Evolutionary conservation across 2,329 filamentous ascomycete genomes (phyloP).

Genomic region (Bipolaris victoriae): DNA sequence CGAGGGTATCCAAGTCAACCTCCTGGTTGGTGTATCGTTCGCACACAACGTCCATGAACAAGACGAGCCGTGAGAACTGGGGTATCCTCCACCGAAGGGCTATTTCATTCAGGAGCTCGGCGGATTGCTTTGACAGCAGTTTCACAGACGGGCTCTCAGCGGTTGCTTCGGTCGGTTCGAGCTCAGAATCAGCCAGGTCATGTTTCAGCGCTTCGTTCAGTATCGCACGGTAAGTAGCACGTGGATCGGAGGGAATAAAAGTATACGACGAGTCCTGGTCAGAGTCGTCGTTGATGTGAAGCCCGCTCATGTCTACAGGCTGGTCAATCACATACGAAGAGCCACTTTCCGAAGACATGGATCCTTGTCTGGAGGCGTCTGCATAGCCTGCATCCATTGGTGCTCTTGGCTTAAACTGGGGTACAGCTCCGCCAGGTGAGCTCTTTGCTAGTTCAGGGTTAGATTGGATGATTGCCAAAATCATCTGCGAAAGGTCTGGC

Average conservation of each 20-base stretch:
- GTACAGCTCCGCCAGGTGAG: constrained; percentile 65
- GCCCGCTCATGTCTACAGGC: constrained; percentile 68
- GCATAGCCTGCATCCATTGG: constrained; percentile 52
- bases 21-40: constrained; percentile 87
- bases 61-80: constrained; percentile 76
- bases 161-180: constrained; percentile 57
- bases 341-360: constrained; percentile 52
- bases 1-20: constrained; percentile 79
- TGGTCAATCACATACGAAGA: constrained; percentile 68
- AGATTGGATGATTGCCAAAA: constrained; percentile 85
- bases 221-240: constrained; percentile 82
- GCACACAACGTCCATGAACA: constrained; percentile 82
- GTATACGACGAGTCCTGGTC: constrained; percentile 75
- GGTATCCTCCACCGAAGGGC: constrained; percentile 89
- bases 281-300: constrained; percentile 65
- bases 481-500: constrained; percentile 88
- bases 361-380: constrained; percentile 55
- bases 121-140: constrained; percentile 74
- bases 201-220: constrained; percentile 74
- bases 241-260: constrained; percentile 85
- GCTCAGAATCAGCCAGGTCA: constrained; percentile 63
- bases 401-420: constrained; percentile 58
- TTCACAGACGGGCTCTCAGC: constrained; percentile 59
- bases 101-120: constrained; percentile 83
- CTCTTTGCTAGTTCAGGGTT: constrained; percentile 85